These are phyloP conservation scores for Trichoderma koningii DNA, from an alignment of 2,329 filamentous ascomycete species.

Conservation along the genomic window DNA sequence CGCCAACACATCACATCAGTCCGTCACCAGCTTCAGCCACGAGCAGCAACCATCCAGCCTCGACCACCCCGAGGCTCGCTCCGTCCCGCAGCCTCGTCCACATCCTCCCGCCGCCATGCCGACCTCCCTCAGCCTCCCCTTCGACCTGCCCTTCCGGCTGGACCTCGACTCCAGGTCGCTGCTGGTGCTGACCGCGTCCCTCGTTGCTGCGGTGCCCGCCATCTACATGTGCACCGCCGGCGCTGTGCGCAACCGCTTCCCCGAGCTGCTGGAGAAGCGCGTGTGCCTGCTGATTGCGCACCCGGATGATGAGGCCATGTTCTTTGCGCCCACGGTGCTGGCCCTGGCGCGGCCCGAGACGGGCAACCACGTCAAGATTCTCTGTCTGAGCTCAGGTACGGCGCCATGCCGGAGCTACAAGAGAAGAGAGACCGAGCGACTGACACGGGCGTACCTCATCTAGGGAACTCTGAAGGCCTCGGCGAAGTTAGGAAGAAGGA, in stretches of 20 bases:
- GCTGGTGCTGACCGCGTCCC: slow-evolving; percentile 35
- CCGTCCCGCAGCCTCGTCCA: background rate
- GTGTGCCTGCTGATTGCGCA: slow-evolving; percentile 94
- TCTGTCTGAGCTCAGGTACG: slow-evolving; percentile 83
- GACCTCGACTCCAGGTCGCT: slow-evolving; percentile 16
- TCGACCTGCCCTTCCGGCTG: slow-evolving; percentile 13
- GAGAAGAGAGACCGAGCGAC: background rate
- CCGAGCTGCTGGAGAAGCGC: slow-evolving; percentile 75
- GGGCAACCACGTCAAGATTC: slow-evolving; percentile 89
- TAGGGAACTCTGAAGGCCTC: slow-evolving; percentile 80
- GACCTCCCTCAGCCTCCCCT: slow-evolving; percentile 14
- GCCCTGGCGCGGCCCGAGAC: slow-evolving; percentile 77
- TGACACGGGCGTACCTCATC: background rate
- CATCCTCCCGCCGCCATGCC: slow-evolving; percentile 15
- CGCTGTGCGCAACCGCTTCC: slow-evolving; percentile 56
- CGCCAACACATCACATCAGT: background rate
- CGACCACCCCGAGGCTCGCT: background rate
- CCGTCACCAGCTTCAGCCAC: too few species aligned
- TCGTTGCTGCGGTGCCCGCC: slow-evolving; percentile 48
- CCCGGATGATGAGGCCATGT: slow-evolving; percentile 99
- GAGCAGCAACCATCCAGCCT: background rate
- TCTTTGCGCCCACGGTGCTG: slow-evolving; percentile 88
- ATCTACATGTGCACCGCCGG: slow-evolving; percentile 56
- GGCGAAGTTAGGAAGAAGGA: slow-evolving; percentile 82
- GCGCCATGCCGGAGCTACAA: background rate